Conservation (phyloP, 352 stramenopile species). For the Pythium pyrilobum region DNA sequence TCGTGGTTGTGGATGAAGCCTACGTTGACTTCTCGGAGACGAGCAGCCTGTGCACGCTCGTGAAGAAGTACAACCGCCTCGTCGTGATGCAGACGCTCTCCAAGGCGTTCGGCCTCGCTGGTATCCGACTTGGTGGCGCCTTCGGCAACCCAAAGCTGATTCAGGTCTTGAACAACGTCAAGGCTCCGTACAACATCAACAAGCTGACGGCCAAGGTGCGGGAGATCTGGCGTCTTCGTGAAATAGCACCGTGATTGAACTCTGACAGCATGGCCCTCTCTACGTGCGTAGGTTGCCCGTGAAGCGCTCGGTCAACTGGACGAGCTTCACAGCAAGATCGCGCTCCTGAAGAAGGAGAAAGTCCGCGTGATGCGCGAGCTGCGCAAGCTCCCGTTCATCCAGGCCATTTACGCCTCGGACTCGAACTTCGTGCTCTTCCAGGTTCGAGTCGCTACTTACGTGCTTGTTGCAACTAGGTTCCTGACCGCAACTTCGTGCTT, state of each 20-base stretch:
- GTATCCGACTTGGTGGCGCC: slow-evolving; percentile 91
- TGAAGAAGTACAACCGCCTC: slow-evolving; percentile 91
- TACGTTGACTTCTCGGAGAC: slow-evolving; percentile 96
- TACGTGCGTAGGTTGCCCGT: slow-evolving; percentile 34
- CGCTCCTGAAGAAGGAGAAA: slow-evolving; percentile 82
- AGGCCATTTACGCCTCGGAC: slow-evolving; percentile 92
- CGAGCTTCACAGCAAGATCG: slow-evolving; percentile 55
- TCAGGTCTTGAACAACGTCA: slow-evolving; percentile 98
- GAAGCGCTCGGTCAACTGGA: slow-evolving; percentile 59
- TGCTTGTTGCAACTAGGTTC: background rate
- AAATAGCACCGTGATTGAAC: background rate
- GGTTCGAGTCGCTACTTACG: slow-evolving; percentile 43
- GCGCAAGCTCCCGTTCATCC: slow-evolving; percentile 89
- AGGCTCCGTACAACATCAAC: slow-evolving; percentile 99
- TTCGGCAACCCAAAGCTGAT: slow-evolving; percentile 92
- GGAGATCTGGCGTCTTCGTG: no score
- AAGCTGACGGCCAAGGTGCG: slow-evolving; percentile 89
- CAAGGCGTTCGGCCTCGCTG: slow-evolving; percentile 97
- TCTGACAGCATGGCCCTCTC: background rate
- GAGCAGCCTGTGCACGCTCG: slow-evolving; percentile 76
- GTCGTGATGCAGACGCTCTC: slow-evolving; percentile 98
- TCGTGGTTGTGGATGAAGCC: slow-evolving; percentile 98
- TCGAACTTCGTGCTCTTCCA: slow-evolving; percentile 98
- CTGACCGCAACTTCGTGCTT: background rate
- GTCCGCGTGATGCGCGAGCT: slow-evolving; percentile 75